Evolutionary conservation across 768 basidiomycete genomes (phyloP).

Genomic region (Boletus speciosus): DNA sequence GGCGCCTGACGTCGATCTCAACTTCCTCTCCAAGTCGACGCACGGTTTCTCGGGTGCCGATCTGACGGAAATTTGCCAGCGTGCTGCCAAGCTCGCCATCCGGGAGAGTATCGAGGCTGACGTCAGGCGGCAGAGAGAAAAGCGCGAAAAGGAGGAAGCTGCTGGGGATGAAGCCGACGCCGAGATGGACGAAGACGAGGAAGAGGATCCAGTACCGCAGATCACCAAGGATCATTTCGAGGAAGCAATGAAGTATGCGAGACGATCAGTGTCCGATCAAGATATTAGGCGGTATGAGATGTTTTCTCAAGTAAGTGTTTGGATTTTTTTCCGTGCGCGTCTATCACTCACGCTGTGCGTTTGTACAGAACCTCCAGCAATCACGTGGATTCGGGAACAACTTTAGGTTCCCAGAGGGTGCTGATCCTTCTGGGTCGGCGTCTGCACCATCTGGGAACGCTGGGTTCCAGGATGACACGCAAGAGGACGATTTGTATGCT

Average conservation of each 20-base stretch:
- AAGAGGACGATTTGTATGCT: conserved; percentile 91
- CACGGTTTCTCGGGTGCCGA: conserved; percentile 99
- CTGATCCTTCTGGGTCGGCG: conserved; percentile 32
- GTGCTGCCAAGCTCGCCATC: conserved; percentile 95
- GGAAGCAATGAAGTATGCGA: conserved; percentile 97
- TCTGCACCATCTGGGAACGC: conserved; percentile 58
- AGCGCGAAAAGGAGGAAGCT: conserved; percentile 75
- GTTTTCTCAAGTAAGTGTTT: conserved; percentile 75
- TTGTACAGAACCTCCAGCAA: conserved; percentile 77
- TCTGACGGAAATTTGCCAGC: conserved; percentile 98
- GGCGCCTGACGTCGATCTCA: conserved; percentile 74
- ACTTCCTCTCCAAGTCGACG: conserved; percentile 85
- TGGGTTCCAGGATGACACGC: conserved; percentile 80
- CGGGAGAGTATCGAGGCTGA: conserved; percentile 93
- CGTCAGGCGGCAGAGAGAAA: conserved; percentile 74
- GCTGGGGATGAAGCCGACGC: conserved; percentile 56
- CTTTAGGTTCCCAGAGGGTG: conserved; percentile 97
- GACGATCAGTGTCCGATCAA: conserved; percentile 93
- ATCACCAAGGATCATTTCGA: conserved; percentile 94
- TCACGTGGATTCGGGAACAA: conserved; percentile 89
- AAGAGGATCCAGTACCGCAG: conserved; percentile 86
- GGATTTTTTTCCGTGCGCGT: neutral
- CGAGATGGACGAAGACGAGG: conserved; percentile 67
- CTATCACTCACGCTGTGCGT: neutral
- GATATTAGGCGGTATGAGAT: conserved; percentile 99